Evolutionary conservation across 2,329 filamentous ascomycete genomes (phyloP).

Genomic region (Hypoxylon sp.): DNA sequence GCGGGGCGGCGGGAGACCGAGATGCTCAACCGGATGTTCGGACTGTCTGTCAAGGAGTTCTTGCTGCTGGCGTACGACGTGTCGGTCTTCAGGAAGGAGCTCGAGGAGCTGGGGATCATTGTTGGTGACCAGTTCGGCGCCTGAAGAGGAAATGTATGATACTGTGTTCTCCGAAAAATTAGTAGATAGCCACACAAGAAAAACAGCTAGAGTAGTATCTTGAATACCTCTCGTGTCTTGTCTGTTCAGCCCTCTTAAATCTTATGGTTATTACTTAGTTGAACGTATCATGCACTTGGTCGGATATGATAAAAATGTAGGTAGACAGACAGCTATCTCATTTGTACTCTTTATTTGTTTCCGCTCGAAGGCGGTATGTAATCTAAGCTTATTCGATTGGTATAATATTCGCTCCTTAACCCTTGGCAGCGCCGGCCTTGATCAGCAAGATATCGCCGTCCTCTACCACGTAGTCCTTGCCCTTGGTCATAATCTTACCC

Average conservation of each 20-base stretch:
- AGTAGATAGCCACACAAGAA: too few relatives aligned
- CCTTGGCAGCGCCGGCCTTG: slow-evolving; percentile 87
- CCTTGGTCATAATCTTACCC: slow-evolving; percentile 98
- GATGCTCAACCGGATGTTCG: background rate
- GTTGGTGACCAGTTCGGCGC: background rate
- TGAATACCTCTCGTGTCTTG: too few relatives aligned
- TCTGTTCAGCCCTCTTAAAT: too few relatives aligned
- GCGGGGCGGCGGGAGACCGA: background rate
- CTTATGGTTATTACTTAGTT: too few relatives aligned
- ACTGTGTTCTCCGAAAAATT: too few relatives aligned
- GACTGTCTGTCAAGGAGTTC: slow-evolving; percentile 4
- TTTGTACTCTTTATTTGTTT: slow-evolving; percentile 18
- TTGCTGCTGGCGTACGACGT: slow-evolving; percentile 1
- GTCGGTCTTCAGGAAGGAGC: background rate
- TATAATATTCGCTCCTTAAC: slow-evolving; percentile 51
- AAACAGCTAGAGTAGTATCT: too few relatives aligned
- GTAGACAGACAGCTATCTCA: too few relatives aligned
- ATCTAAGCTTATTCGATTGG: slow-evolving; percentile 10
- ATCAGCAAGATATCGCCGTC: slow-evolving; percentile 86
- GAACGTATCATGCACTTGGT: too few relatives aligned
- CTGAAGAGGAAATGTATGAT: too few relatives aligned
- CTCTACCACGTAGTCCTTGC: slow-evolving; percentile 93
- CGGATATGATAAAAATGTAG: too few relatives aligned
- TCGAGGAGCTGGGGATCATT: background rate
- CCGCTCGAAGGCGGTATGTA: slow-evolving; percentile 1